Evolutionary conservation across 2,329 filamentous ascomycete species (phyloP).

Genomic region (Sphaerulina vaccinii): DNA sequence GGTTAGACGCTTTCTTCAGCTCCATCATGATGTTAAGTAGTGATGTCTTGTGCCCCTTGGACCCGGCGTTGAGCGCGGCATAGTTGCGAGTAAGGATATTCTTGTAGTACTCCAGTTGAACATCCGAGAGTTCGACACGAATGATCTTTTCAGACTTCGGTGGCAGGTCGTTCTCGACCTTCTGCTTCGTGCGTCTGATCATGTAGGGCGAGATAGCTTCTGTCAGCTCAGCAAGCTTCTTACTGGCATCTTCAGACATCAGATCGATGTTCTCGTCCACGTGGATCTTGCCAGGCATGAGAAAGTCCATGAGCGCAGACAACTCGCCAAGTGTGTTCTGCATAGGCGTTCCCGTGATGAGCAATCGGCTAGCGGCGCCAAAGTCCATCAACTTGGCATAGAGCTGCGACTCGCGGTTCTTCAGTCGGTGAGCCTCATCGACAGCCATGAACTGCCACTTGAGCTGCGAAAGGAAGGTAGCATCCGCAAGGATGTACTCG

Average conservation of each 20-base stretch:
- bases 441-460: constrained; percentile 98
- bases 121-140: constrained; percentile 91
- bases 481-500: constrained; percentile 88
- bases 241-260: constrained; percentile 71
- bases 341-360: constrained; percentile 96
- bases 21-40: constrained; percentile 99
- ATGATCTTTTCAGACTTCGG: constrained; percentile 99
- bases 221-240: constrained; percentile 83
- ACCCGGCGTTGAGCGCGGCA: constrained; percentile 84
- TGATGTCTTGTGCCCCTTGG: constrained; percentile 88
- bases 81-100: constrained; percentile 98
- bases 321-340: constrained; percentile 95
- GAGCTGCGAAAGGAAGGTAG: constrained; percentile 78
- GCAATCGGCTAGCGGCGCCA: constrained; percentile 79
- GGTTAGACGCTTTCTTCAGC: constrained; percentile 97
- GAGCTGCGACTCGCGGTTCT: constrained; percentile 92
- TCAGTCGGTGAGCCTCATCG: constrained; percentile 93
- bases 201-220: constrained; percentile 89
- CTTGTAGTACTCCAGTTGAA: constrained; percentile 97
- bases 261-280: constrained; percentile 93
- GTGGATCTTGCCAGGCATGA: constrained; percentile 89
- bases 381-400: constrained; percentile 85
- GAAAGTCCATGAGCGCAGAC: constrained; percentile 88
- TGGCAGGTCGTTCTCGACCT: constrained; percentile 92
- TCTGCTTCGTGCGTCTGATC: constrained; percentile 92